Base-by-base conservation (phyloP, 1,284 basidiomycete genomes). In the Cutaneotrichosporon sp. region DNA sequence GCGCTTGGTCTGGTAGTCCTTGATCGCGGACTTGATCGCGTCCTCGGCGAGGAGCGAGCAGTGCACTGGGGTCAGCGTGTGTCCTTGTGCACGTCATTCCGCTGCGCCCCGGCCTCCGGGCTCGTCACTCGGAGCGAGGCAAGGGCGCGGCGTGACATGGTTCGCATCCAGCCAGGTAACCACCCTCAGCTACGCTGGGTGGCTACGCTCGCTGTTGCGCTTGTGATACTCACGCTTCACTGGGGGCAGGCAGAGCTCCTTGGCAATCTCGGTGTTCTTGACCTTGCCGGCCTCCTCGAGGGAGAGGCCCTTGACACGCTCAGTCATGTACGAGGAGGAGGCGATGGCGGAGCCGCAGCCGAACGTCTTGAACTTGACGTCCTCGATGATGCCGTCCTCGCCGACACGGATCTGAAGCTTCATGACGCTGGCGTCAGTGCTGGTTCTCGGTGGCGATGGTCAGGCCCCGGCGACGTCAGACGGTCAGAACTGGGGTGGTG, bases 301-400 rank as follows among this genome's bases (percentile, higher is more conserved):
- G 18, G 89, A 89, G 70, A 99, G 84, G 25, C 97, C 97, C 83
- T 90, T 97, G 69, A 99, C 95, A 56, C 94, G 89, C 82, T 99
- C 95, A 20, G 95, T 99, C 90, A 97, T 93, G 80, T 94, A 97
- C 13, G 91, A 93, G 74, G 90, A 93, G 4, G 92, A 95, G 2
- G 97, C 97, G 67, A 99, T 99, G 68, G 95, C 97, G 66, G 92
- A 95, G 60, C 97, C 78, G 60, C 74, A 81, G 18, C 94, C 94
- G 78, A 97, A 97, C 0, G 94, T 97, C 84, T 97, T 98, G 86
- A 98, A 99, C 81, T 95, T 97, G 79, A 98, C 97, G 77, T 99
- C 95, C 59, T 90, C 91, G 76, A 99, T 99, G 80, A 97, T 87
- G 46, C 79, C 82, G 63, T 91, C 85, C 67, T 97, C 94, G 80